Conservation (phyloP, 495 filamentous ascomycete species). For the Talaromyces liani region DNA sequence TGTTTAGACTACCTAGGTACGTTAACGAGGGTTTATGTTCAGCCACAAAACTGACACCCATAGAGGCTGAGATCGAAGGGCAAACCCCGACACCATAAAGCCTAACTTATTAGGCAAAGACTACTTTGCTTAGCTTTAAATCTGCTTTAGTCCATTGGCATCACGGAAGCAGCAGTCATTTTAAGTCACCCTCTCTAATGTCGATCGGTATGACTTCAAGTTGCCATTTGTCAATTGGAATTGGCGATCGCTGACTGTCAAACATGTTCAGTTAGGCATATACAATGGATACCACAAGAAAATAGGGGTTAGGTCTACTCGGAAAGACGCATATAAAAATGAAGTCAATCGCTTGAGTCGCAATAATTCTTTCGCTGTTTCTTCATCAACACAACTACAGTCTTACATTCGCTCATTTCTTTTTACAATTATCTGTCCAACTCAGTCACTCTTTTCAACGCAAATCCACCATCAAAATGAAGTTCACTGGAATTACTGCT, state of each 20-base stretch:
- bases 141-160: not conserved
- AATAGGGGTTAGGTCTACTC: not conserved
- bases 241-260: not conserved
- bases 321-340: not conserved
- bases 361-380: not conserved
- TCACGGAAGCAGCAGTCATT: not conserved
- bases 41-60: not conserved
- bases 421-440: not conserved
- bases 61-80: not conserved
- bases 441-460: constrained; percentile 18
- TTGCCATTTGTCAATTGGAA: not conserved
- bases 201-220: not conserved
- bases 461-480: constrained; percentile 23
- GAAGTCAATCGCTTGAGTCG: not conserved
- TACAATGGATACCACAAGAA: not conserved
- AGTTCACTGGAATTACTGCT: constrained; percentile 30
- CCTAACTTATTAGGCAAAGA: not conserved
- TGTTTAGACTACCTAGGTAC: too few relatives aligned
- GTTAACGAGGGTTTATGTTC: too few relatives aligned
- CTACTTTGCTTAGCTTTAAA: not conserved
- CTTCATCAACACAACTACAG: constrained; percentile 10
- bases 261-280: not conserved
- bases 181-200: not conserved
- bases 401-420: constrained; percentile 15
- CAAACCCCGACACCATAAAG: not conserved